Evolutionary conservation across 2,329 filamentous ascomycete genomes (phyloP).

Genomic region (Clarireedia paspali): DNA sequence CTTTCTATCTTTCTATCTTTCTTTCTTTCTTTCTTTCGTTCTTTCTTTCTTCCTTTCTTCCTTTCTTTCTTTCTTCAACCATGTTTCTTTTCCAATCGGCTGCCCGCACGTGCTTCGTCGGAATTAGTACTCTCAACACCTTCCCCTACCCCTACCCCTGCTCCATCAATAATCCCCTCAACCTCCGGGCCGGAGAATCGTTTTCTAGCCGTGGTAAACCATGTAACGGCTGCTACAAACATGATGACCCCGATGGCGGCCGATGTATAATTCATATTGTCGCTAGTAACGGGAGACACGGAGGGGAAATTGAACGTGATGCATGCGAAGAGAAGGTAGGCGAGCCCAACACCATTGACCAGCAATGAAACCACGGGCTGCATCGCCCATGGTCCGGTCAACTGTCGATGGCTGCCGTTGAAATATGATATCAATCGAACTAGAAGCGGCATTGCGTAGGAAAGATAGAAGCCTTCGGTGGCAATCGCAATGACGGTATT

Average conservation of each 20-base stretch:
- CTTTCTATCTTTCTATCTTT: not conserved
- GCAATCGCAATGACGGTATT: slow-evolving; percentile 49
- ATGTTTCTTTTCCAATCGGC: not conserved
- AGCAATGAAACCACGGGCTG: slow-evolving; percentile 28
- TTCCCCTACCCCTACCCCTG: not conserved
- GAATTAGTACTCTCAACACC: slow-evolving; percentile 11
- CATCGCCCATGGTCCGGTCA: slow-evolving; percentile 35
- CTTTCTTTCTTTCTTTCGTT: not conserved
- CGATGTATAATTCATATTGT: slow-evolving; percentile 52
- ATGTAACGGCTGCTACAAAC: slow-evolving; percentile 41
- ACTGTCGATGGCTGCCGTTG: slow-evolving; percentile 31
- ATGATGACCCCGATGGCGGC: slow-evolving; percentile 48
- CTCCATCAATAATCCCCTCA: slow-evolving; percentile 13
- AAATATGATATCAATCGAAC: slow-evolving; percentile 41
- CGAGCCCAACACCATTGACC: slow-evolving; percentile 42
- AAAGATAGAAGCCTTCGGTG: slow-evolving; percentile 51
- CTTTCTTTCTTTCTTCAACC: not conserved
- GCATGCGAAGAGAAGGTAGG: slow-evolving; percentile 45
- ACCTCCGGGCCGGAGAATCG: slow-evolving; percentile 41
- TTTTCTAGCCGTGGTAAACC: slow-evolving; percentile 42
- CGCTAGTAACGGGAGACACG: slow-evolving; percentile 39
- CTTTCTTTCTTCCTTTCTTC: not conserved
- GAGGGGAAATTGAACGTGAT: slow-evolving; percentile 51
- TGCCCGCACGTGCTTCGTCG: slow-evolving; percentile 5
- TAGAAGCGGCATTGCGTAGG: slow-evolving; percentile 47